These are phyloP conservation scores for Melaleuca alternifolia DNA, from an alignment of 345 rosid genomes.

Conservation along the genomic window DNA sequence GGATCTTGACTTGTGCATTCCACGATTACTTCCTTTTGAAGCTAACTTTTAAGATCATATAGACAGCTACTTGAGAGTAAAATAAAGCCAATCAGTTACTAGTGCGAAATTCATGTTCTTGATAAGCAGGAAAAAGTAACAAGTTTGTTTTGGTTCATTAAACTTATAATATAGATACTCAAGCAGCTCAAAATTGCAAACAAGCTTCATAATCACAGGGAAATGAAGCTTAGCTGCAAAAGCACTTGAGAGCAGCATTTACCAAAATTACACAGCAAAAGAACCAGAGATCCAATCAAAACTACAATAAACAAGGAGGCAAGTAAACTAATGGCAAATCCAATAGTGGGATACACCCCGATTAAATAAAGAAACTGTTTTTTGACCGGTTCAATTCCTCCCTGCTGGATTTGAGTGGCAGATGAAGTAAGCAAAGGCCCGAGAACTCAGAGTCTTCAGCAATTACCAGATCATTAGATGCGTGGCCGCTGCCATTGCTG, in stretches of 20 bases:
- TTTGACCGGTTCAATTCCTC: background rate
- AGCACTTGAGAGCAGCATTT: background rate
- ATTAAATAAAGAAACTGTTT: background rate
- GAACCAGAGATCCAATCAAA: background rate
- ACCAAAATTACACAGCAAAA: background rate
- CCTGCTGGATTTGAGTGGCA: background rate
- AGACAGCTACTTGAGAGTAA: background rate
- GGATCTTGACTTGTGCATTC: background rate
- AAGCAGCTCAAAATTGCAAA: background rate
- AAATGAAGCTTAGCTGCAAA: background rate
- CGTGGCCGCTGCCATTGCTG: conserved; percentile 66
- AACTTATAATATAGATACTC: background rate
- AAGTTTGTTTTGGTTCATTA: background rate
- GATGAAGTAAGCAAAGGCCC: background rate
- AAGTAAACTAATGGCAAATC: background rate
- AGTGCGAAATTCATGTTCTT: background rate
- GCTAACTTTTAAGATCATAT: background rate
- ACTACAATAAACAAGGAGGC: background rate
- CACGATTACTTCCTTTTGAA: background rate
- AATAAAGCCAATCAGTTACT: background rate
- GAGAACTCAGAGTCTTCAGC: background rate
- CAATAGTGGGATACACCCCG: background rate
- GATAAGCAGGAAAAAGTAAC: background rate
- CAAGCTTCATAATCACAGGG: background rate
- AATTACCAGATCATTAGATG: conserved; percentile 57